Conservation (phyloP, 1,284 basidiomycete genomes). For the Rhodofomes roseus region DNA sequence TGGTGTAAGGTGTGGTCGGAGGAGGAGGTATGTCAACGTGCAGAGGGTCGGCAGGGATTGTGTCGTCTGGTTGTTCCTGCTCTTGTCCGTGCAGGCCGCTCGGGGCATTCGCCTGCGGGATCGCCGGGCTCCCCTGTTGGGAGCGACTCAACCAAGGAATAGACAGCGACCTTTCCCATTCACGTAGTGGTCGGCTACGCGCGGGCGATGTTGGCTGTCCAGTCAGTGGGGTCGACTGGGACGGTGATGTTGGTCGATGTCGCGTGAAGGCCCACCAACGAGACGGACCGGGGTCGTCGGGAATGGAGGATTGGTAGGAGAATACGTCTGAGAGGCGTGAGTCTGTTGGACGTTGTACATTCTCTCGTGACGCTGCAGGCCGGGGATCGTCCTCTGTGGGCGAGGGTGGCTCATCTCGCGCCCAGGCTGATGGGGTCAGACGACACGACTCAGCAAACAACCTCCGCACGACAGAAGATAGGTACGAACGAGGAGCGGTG, state of each 20-base stretch:
- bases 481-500: constrained; percentile 64
- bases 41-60: constrained; percentile 20
- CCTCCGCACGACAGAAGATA: background rate
- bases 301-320: constrained; percentile 47
- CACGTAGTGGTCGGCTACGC: constrained; percentile 14
- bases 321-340: constrained; percentile 46
- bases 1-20: constrained; percentile 42
- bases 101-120: constrained; percentile 15
- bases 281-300: constrained; percentile 39
- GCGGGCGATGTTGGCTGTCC: constrained; percentile 17
- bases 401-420: constrained; percentile 75
- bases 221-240: constrained; percentile 10
- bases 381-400: constrained; percentile 46
- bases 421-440: constrained; percentile 57
- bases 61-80: constrained; percentile 4
- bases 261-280: constrained; percentile 67
- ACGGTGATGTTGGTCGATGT: constrained; percentile 18
- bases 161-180: constrained; percentile 23
- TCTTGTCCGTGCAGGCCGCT: constrained; percentile 6
- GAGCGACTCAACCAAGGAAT: constrained; percentile 31
- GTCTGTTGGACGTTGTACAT: constrained; percentile 28
- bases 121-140: constrained; percentile 20
- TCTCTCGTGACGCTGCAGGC: constrained; percentile 9
- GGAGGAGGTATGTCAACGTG: constrained; percentile 39
- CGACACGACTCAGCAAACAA: constrained; percentile 13